Evolutionary conservation across 441 rosid genomes (phyloP).

Genomic region (Adansonia grandidieri): DNA sequence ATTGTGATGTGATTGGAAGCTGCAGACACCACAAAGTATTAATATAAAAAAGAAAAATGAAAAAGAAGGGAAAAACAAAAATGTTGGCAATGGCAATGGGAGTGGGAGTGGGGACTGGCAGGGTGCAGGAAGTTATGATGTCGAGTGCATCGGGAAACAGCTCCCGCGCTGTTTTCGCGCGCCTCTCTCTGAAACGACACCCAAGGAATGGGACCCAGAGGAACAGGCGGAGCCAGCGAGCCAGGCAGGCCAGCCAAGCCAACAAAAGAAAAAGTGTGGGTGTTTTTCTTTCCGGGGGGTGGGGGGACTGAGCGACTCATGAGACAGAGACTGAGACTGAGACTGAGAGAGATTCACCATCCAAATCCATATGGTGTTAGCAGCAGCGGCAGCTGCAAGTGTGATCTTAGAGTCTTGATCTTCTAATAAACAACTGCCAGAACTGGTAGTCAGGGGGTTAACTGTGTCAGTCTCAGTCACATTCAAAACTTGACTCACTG

Average conservation of each 20-base stretch:
- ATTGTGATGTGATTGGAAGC: constrained; percentile 45
- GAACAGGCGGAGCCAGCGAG: not conserved
- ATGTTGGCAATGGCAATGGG: not conserved
- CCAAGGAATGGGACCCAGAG: not conserved
- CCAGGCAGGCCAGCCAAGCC: no score
- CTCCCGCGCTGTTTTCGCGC: constrained; percentile 94
- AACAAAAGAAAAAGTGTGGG: no score
- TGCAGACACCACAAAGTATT: constrained; percentile 29
- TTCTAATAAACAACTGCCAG: not conserved
- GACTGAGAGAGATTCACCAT: no score
- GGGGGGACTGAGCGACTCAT: no score
- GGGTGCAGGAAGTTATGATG: constrained; percentile 19
- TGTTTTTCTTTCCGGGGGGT: no score
- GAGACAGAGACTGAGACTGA: no score
- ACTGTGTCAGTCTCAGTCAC: not conserved
- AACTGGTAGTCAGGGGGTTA: not conserved
- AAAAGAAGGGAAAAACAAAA: not conserved
- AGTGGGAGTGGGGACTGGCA: constrained; percentile 5
- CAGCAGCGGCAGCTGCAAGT: not conserved
- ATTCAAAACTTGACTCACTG: constrained; percentile 25
- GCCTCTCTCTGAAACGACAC: constrained; percentile 46
- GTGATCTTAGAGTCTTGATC: no score
- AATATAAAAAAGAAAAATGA: not conserved
- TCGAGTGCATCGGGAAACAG: constrained; percentile 67
- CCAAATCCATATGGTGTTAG: not conserved